Evolutionary conservation across 768 basidiomycete genomes (phyloP), one percentile per base, ranked within the genome.

Genomic region (Coprinopsis marcescibilis): DNA sequence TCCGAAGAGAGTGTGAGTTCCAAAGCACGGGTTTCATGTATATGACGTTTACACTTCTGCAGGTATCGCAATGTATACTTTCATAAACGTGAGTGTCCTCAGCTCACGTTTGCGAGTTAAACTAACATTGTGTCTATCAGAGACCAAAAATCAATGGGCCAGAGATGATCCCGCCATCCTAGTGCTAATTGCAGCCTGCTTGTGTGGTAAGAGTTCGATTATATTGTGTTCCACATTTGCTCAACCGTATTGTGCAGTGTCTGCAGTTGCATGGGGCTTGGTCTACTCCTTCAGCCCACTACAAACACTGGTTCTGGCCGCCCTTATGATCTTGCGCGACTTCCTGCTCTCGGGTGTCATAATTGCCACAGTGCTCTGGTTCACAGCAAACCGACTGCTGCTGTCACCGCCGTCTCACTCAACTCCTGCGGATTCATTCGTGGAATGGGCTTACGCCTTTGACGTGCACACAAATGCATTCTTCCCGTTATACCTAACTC

Each of bases 131-230:
- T 34, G 35, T 8, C 30, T 25, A 33, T 13, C 66, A 89, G 92
- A 97, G 72, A 97, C 94, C 15, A 97, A 96, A 74, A 96, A 98
- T 63, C 91, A 88, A 13, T 97, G 94, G 94, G 92, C 94, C 15
- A 74, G 95, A 63, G 95, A 98, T 64, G 95, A 98, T 60, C 95
- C 95, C 17, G 95, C 95, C 21, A 92, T 96, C 53, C 75, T 97
- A 21, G 75, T 97, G 23, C 77, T 98, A 40, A 83, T 97, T 35
- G 77, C 78, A 40, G 85, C 77, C 35, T 91, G 83, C 62, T 76
- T 94, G 17, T 74, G 72, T 43, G 81, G 92, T 91, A n/a, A n/a
- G 53, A 43, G 76, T 67, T 11, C 3, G 15, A 20, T 19, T n/a
- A n/a, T 12, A 3, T 36, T 32, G n/a, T 33, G 25, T 21, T 23